Base-by-base conservation (phyloP, 129 eudicot genomes). In the Logfia minima region DNA sequence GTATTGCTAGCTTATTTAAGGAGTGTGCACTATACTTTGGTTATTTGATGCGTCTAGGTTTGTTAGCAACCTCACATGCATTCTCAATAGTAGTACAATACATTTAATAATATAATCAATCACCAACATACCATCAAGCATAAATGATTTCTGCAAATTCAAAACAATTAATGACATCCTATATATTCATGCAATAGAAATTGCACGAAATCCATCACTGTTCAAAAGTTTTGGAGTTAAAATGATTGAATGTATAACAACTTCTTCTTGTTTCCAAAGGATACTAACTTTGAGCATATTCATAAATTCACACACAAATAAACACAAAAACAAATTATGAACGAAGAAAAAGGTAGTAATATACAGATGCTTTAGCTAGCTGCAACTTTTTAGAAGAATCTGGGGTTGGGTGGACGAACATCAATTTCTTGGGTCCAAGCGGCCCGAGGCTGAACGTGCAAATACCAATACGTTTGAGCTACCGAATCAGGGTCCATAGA, bases 351-450 rank as follows among this genome's bases (percentile, higher is more conserved):
- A 53, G 61, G 22, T 21, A 48, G 32, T 52, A 58, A 35, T 32
- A 76, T 41, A 39, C 71, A 56, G 5, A 43, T 48, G 55, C n/a
- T 13, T 24, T 18, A 6, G 26, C 45, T 19, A 48, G 21, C 13
- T 3, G 23, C 22, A 29, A 31, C 70, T 8, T 43, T 76, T 77
- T 77, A 86, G 75, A 88, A 67, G 68, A 71, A 74, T 65, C 75
- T 77, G 13, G 85, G 83, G 71, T 67, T 83, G 62, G 85, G 74
- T 48, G 90, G 84, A 16, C 90, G 87, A 32, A 92, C 85, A 77
- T 92, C 96, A 24, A 89, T 89, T 79, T 92, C 97, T 76, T 89
- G 96, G 72, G 95, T 89, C 97, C 97, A 92, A 21, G 89, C 92
- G 0, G 90, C 64, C 1, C 88, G 86, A 24, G 90, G 86, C 53